Evolutionary conservation across 768 basidiomycete species (phyloP).

Genomic region (Mycena filopes): DNA sequence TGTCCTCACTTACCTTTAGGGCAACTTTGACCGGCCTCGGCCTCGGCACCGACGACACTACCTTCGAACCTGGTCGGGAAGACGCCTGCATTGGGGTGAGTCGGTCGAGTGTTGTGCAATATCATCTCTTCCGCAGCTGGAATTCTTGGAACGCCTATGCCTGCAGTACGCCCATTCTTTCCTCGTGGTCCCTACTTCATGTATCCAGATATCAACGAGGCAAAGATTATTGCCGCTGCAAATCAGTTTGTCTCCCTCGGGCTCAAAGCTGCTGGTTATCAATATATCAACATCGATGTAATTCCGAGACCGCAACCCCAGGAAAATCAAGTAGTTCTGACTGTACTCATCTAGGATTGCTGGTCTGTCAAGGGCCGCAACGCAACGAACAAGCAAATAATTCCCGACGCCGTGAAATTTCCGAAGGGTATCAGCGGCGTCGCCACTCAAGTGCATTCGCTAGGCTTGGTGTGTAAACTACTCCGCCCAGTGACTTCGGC

Average conservation of each 20-base stretch:
- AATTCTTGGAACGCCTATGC: conserved; percentile 65
- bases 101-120: conserved; percentile 12
- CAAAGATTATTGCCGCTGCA: conserved; percentile 58
- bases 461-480: conserved; percentile 45
- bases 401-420: conserved; percentile 64
- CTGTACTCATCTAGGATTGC: conserved; percentile 51
- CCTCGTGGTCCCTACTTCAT: too few relatives aligned
- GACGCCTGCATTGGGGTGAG: conserved; percentile 62
- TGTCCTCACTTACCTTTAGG: too few relatives aligned
- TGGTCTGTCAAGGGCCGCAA: conserved; percentile 57
- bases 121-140: conserved; percentile 48
- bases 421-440: conserved; percentile 60
- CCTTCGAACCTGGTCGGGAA: conserved; percentile 54
- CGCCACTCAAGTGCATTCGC: conserved; percentile 54
- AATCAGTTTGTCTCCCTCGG: conserved; percentile 58
- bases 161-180: conserved; percentile 46
- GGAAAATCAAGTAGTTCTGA: not conserved
- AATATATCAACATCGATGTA: conserved; percentile 65
- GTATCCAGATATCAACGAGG: conserved; percentile 58
- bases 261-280: conserved; percentile 58
- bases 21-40: conserved; percentile 43
- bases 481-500: too few relatives aligned
- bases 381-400: conserved; percentile 51
- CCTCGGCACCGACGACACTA: conserved; percentile 50
- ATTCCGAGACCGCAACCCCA: conserved; percentile 26